A percentile compares a stretch with the other conserved stretches of the same genome.
Conservation (phyloP, 805 yeast genomes). For the Barnettozyma sp. region DNA sequence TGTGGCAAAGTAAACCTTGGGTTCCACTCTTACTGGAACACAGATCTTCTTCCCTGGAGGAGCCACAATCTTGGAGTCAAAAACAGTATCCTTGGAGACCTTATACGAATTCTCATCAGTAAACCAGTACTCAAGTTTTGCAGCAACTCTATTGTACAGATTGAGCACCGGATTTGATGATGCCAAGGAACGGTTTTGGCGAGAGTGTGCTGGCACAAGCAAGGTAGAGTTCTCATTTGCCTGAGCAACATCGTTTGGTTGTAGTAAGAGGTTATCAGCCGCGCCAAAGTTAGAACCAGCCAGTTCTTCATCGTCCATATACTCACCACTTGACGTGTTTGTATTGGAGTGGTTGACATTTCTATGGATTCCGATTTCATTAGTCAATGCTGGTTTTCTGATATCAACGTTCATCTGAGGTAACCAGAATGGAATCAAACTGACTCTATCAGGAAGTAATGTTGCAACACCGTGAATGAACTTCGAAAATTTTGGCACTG, state of each 20-base stretch:
- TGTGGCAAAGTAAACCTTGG: slow-evolving; percentile 97
- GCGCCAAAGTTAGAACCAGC: slow-evolving; percentile 41
- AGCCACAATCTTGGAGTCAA: slow-evolving; percentile 50
- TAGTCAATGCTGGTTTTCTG: slow-evolving; percentile 62
- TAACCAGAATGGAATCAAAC: slow-evolving; percentile 90
- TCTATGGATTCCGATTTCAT: slow-evolving; percentile 28
- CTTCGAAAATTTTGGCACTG: slow-evolving; percentile 95
- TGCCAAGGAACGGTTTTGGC: slow-evolving; percentile 13
- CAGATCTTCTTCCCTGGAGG: slow-evolving; percentile 88
- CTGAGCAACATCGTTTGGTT: slow-evolving; percentile 8
- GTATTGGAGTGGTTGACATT: slow-evolving; percentile 18
- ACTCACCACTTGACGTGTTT: slow-evolving; percentile 44
- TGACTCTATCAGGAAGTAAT: slow-evolving; percentile 76
- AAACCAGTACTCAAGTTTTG: slow-evolving; percentile 38
- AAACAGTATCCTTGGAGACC: slow-evolving; percentile 59
- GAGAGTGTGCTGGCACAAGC: slow-evolving; percentile 13
- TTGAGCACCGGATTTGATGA: slow-evolving; percentile 15
- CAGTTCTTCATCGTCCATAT: slow-evolving; percentile 65
- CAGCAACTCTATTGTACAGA: slow-evolving; percentile 18
- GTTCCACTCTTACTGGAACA: slow-evolving; percentile 95
- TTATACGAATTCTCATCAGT: slow-evolving; percentile 44
- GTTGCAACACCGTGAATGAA: slow-evolving; percentile 96
- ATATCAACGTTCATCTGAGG: slow-evolving; percentile 97
- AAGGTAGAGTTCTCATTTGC: slow-evolving; percentile 28
- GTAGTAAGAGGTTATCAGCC: slow-evolving; percentile 8